Evolutionary conservation across 169 alveolate genomes (phyloP).

Genomic region (Amoebophrya sp.): DNA sequence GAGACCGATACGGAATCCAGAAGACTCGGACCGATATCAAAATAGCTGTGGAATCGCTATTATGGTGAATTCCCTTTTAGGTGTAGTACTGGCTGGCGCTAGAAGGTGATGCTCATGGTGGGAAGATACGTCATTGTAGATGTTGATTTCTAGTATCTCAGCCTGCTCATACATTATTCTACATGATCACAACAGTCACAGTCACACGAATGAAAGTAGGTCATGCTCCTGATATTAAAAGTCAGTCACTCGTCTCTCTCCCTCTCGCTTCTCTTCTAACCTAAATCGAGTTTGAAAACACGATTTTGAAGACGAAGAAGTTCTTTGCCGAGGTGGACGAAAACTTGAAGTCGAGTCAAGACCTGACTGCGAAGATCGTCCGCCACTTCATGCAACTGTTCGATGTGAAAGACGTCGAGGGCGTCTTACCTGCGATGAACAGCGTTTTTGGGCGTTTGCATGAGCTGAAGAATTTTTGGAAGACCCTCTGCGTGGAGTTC

Average conservation of each 20-base stretch:
- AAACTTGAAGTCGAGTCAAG: neutral
- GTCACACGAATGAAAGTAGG: no score
- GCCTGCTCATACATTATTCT: no score
- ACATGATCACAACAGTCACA: no score
- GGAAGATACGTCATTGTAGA: no score
- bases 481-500: conserved; percentile 2
- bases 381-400: conserved; percentile 25
- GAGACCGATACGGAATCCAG: neutral
- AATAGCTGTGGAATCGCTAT: neutral
- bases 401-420: neutral
- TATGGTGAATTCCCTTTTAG: no score
- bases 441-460: neutral
- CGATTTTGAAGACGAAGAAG: neutral
- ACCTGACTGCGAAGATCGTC: neutral
- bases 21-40: neutral
- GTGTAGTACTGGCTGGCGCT: no score
- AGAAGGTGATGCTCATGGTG: no score
- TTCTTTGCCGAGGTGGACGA: neutral
- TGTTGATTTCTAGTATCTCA: no score
- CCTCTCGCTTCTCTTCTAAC: no score
- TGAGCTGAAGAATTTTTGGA: conserved; percentile 7
- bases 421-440: conserved; percentile 1
- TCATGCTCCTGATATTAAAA: no score
- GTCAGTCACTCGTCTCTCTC: no score
- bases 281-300: neutral